Evolutionary conservation across 2,329 filamentous ascomycete species (phyloP).

Genomic region (Penicillium sp.): DNA sequence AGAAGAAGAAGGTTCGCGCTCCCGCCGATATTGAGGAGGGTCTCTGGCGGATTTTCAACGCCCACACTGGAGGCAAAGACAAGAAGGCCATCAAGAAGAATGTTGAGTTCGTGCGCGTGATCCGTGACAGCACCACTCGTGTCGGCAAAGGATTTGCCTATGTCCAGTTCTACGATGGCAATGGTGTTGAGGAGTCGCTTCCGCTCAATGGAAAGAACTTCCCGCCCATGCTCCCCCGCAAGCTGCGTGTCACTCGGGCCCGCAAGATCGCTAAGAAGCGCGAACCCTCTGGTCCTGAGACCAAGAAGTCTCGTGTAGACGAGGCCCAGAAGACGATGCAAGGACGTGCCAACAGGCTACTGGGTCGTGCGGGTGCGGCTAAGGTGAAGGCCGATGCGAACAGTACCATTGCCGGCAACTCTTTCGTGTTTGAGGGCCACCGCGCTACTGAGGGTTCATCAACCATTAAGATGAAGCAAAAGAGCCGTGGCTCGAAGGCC

Average conservation of each 20-base stretch:
- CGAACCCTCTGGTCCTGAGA: constrained; percentile 12
- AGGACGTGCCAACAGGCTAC: constrained; percentile 38
- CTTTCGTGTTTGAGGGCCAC: constrained; percentile 46
- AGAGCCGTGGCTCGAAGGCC: constrained; percentile 40
- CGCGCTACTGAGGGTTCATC: constrained; percentile 38
- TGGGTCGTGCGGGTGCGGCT: constrained; percentile 40
- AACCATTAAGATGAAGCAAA: constrained; percentile 36
- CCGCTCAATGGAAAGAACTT: constrained; percentile 88
- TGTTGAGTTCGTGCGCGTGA: constrained; percentile 89
- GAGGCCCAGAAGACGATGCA: constrained; percentile 36
- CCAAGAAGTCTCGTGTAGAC: constrained; percentile 23
- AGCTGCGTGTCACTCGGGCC: constrained; percentile 80
- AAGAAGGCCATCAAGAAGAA: constrained; percentile 59
- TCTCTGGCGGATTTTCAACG: constrained; percentile 46
- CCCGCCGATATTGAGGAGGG: constrained; percentile 91
- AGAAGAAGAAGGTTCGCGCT: constrained; percentile 69
- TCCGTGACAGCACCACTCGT: constrained; percentile 83
- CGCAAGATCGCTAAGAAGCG: constrained; percentile 61
- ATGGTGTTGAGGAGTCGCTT: constrained; percentile 85
- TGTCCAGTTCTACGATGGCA: constrained; percentile 89
- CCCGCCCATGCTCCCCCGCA: constrained; percentile 86
- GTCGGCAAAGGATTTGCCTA: constrained; percentile 98
- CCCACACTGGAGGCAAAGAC: constrained; percentile 32
- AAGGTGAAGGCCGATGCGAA: constrained; percentile 32
- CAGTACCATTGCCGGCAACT: constrained; percentile 30